Base-by-base conservation (phyloP, 148 eudicot species). In the Silene uniflora region DNA sequence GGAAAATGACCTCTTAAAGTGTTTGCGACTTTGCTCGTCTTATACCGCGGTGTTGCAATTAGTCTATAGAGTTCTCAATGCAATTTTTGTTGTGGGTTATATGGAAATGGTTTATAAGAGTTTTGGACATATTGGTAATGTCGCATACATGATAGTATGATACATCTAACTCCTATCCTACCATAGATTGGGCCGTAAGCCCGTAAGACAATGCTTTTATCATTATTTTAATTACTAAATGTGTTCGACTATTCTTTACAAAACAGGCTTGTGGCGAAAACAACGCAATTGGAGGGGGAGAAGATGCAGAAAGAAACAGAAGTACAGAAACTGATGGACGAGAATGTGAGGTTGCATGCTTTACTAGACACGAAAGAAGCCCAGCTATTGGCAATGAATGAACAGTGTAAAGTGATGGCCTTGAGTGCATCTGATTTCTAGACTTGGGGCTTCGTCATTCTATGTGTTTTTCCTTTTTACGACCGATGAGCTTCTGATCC, bases 321-420 rank as follows among this genome's bases (percentile, higher is more conserved):
- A 80, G 95, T 89, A 24, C 97, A 89, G 80, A 92, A 84, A 73
- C 89, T 92, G 13, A 87, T 92, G 97, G 92, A 92, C 62, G 97
- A 92, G 77, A 92, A 92, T 73, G 88, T 88, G 77, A 85, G 82
- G 81, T 76, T 92, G 81, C 84, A 81, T 78, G 83, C 91, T 55
- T 86, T 86, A 74, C 87, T 92, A 42, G 97, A 92, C 86, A 87
- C 90, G 81, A 92, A 90, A 77, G 97, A 92, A 79, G 95, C 95
- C 29, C 97, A 92, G 73, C 88, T 92, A 52, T 80, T 92, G 84
- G 97, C 97, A 67, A 92, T 92, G 97, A 92, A 87, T 72, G 97
- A 92, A 70, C 95, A 92, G 60, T 92, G 97, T 88, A 92, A 90
- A 86, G 78, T 92, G 73, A 90, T 92, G 94, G 97, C 97, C 63